Conservation (phyloP, 139 green algal genomes). For the Picochlorum sp. region DNA sequence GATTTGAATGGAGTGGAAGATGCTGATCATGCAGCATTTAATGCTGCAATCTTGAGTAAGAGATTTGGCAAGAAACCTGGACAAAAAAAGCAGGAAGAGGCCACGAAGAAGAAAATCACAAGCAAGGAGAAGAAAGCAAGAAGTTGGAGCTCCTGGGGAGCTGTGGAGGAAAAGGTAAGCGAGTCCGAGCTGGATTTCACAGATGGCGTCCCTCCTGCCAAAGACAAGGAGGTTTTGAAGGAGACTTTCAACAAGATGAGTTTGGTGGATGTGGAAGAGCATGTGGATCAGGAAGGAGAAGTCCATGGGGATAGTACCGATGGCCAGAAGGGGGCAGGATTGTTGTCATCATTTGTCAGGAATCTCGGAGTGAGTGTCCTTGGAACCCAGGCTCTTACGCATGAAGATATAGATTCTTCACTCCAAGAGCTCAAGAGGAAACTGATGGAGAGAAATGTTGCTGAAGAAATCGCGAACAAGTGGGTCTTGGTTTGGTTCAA, state of each 20-base stretch:
- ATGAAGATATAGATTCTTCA: constrained; percentile 69
- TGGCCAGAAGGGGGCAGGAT: constrained; percentile 20
- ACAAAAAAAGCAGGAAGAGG: neutral
- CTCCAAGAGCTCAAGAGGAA: constrained; percentile 81
- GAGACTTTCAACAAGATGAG: constrained; percentile 11
- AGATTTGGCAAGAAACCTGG: constrained; percentile 14
- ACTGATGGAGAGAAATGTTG: constrained; percentile 97
- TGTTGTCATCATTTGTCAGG: constrained; percentile 66
- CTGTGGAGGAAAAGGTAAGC: neutral
- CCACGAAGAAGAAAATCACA: constrained; percentile 3
- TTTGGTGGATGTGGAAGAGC: constrained; percentile 37
- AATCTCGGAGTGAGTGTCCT: constrained; percentile 57
- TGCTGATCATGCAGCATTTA: too few relatives aligned
- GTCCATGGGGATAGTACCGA: neutral
- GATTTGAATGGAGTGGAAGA: too few relatives aligned
- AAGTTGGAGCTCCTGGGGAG: constrained; percentile 11
- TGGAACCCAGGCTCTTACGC: constrained; percentile 63
- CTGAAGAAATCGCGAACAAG: constrained; percentile 87
- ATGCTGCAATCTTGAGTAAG: too few relatives aligned
- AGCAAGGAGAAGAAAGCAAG: constrained; percentile 18
- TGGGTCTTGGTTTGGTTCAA: constrained; percentile 3
- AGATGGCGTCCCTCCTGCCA: constrained; percentile 11
- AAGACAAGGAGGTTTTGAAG: neutral
- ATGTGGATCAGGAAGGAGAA: constrained; percentile 23
- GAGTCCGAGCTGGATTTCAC: constrained; percentile 30